Base-by-base conservation (phyloP, 2,329 filamentous ascomycete genomes). In the Xylariaceae sp. region DNA sequence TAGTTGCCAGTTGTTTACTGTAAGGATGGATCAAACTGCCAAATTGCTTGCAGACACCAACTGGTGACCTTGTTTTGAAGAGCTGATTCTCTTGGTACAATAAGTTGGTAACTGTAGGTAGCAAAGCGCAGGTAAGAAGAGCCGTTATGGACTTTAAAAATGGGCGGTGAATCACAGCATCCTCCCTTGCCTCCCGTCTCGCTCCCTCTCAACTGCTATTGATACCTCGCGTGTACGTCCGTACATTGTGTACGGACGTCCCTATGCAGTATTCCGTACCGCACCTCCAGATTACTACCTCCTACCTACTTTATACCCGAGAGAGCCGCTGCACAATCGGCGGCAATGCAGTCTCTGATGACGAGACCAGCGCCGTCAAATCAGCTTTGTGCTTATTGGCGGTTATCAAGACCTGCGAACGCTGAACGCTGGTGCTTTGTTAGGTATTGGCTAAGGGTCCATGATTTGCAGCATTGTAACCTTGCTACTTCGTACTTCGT, bases 21-120 rank as follows among this genome's bases (percentile, higher is more conserved):
- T 26, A 5, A 26, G 50, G 36, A 50, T 51, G 21, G 29, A 39
- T 13, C 42, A 47, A 37, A 19, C 43, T 43, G 47, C 42, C 19
- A 47, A 37, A 42, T 50, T 29, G 46, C 29, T 43, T 30, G 29
- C 26, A 46, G 49, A 12, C 21, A n/a, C 12, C 32, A 18, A 22
- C 30, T 46, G 29, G n/a, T 15, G 21, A 19, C 51, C 6, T n/a
- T 22, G 8, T 42, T 36, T n/a, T n/a, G n/a, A n/a, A n/a, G n/a
- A n/a, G n/a, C n/a, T n/a, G n/a, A n/a, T n/a, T n/a, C n/a, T n/a
- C n/a, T n/a, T n/a, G n/a, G n/a, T n/a, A n/a, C n/a, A n/a, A n/a
- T n/a, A n/a, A n/a, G n/a, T n/a, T n/a, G n/a, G n/a, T n/a, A n/a
- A n/a, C n/a, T n/a, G n/a, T n/a, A n/a, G n/a, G n/a, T n/a, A n/a